These are phyloP conservation scores for Neofusicoccum parvum DNA, from an alignment of 2,329 filamentous ascomycete species.

Conservation along the genomic window DNA sequence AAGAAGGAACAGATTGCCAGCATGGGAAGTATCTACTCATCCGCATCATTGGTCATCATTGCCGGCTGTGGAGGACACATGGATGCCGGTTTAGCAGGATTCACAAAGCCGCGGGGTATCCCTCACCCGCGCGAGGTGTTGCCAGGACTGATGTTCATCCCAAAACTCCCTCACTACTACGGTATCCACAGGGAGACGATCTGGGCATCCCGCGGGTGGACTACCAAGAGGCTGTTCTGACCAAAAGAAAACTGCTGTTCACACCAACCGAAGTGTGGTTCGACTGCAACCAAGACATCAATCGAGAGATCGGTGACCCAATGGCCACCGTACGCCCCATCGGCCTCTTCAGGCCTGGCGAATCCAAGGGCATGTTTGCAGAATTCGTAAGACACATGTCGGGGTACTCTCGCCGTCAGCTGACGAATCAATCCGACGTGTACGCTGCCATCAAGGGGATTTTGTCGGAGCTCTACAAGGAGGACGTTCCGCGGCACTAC, in stretches of 20 bases:
- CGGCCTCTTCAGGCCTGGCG: neutral
- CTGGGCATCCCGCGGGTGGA: slow-evolving; percentile 16
- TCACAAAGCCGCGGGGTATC: neutral
- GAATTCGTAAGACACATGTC: neutral
- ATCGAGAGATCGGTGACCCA: neutral
- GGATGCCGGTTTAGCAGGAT: slow-evolving; percentile 2
- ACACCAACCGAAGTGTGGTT: slow-evolving; percentile 8
- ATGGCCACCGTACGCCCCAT: neutral
- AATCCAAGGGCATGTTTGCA: neutral
- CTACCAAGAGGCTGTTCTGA: slow-evolving; percentile 7
- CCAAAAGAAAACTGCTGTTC: neutral
- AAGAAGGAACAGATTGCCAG: neutral
- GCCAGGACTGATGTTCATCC: neutral
- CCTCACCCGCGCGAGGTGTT: neutral
- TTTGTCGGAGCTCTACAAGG: neutral
- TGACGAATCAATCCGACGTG: neutral
- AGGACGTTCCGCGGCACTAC: neutral
- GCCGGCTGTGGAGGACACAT: neutral
- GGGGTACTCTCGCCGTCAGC: neutral
- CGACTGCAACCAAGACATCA: neutral
- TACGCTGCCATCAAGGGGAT: slow-evolving; percentile 14
- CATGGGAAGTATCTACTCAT: slow-evolving; percentile 1
- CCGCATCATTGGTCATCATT: slow-evolving; percentile 8
- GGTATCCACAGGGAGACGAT: neutral
- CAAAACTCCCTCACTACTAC: neutral